Evolutionary conservation across 768 basidiomycete genomes (phyloP), one percentile per base, ranked within the genome.

Genomic region (Paxillus rubicundulus): DNA sequence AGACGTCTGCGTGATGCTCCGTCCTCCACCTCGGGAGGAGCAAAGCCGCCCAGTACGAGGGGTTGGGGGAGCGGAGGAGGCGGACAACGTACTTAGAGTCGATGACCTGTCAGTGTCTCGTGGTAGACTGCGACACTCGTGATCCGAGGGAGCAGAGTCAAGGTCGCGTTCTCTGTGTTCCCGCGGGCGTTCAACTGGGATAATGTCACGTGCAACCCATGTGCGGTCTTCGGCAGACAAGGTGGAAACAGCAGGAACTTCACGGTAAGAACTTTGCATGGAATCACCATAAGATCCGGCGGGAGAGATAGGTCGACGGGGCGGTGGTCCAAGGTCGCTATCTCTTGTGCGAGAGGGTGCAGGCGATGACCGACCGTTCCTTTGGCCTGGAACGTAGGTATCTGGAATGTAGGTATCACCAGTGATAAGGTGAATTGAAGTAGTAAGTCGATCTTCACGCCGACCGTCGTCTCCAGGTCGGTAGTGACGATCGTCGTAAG

Each of bases 401-500:
- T 66, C 70, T 60, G 65, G 63, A 48, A 63, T 43, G 30, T 69
- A 69, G 48, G 65, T 56, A 50, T 67, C 60, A 50, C 52, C 49
- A 47, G 49, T 28, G 32, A 52, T 52, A 48, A 47, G 56, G 42
- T 68, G 61, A 52, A 61, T 34, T 1, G 70, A 47, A 3, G 50
- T 30, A 43, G 18, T 30, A 5, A 59, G 52, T 40, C 63, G 63
- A 48, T 71, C 68, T 32, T 69, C 69, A 18, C 68, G 57, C 2
- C 68, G 61, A 53, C 33, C 43, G 10, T 58, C 41, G 33, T 69
- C 68, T 40, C 64, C 73, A 32, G 85, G 84, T 44, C 84, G 80
- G 65, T 87, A 87, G 64, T 86, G 82, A 27, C 86, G 79, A 64
- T 86, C 86, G 51, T 78, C 72, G 50, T 78, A 82, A 16, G 81